phyloP scores from a whole-genome alignment of 2,329 filamentous ascomycete genomes.

The Rasamsonia emersonii region DNA sequence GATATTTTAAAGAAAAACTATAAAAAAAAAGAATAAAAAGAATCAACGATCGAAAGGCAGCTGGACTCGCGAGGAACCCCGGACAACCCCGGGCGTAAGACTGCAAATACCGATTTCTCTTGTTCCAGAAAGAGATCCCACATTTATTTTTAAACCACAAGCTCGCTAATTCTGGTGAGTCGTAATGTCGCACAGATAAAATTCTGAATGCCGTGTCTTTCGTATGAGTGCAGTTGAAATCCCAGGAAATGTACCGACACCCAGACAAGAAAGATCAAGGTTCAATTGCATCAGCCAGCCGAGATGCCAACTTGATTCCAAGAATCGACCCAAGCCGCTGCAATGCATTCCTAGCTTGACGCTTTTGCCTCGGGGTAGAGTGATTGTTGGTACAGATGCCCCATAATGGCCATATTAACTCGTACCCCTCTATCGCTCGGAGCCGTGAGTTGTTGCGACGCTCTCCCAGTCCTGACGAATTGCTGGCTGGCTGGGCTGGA shows the following conservation, averaged over 20 bases:
- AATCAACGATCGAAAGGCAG: no score
- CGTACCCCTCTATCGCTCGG: conserved; percentile 24
- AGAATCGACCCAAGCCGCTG: conserved; percentile 21
- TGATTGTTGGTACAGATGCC: conserved; percentile 24
- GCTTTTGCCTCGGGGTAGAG: conserved; percentile 20
- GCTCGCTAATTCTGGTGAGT: no score
- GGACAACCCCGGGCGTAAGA: no score
- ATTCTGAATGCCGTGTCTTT: no score
- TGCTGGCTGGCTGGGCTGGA: conserved; percentile 7
- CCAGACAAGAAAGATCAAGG: background rate
- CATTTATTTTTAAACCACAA: no score
- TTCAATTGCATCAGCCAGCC: conserved; percentile 15
- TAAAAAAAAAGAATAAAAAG: no score
- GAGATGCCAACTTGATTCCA: conserved; percentile 26
- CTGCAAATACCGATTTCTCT: no score
- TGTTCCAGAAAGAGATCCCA: no score
- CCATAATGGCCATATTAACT: conserved; percentile 31
- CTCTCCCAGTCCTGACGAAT: conserved; percentile 11
- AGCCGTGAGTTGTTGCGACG: conserved; percentile 11
- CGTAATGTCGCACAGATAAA: no score
- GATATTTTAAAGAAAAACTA: no score
- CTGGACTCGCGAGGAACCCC: no score
- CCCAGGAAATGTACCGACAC: conserved; percentile 6
- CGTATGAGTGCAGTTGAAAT: background rate
- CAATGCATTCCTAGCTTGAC: conserved; percentile 20